Evolutionary conservation across 2,329 filamentous ascomycete genomes (phyloP).

Genomic region (Nemania sp.): DNA sequence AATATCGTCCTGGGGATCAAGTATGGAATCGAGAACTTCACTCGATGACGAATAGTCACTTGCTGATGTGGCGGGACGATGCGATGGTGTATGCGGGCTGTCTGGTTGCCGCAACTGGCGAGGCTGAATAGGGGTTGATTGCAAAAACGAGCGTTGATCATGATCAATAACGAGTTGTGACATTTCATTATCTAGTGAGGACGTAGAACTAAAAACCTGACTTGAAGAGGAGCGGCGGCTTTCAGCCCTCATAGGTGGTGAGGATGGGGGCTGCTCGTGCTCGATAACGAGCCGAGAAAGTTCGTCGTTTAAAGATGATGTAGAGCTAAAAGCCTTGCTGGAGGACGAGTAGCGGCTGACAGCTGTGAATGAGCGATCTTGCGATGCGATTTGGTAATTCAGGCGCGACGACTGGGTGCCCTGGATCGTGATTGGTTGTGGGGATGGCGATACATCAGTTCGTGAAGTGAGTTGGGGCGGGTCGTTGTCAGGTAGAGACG

Average conservation of each 20-base stretch:
- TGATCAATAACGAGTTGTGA: constrained; percentile 15
- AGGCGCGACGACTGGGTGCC: constrained; percentile 15
- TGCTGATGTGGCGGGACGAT: constrained; percentile 18
- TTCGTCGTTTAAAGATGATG: constrained; percentile 18
- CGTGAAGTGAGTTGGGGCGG: constrained; percentile 14
- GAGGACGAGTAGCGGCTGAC: constrained; percentile 17
- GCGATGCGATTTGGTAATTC: constrained; percentile 15
- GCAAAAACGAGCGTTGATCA: background rate
- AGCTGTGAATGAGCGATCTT: constrained; percentile 3
- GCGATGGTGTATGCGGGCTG: background rate
- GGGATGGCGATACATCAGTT: constrained; percentile 16
- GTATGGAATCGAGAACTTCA: constrained; percentile 18
- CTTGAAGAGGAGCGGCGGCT: constrained; percentile 19
- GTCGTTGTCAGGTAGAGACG: constrained; percentile 12
- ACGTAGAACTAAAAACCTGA: constrained; percentile 12
- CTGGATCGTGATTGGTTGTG: constrained; percentile 27
- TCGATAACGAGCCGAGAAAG: constrained; percentile 13
- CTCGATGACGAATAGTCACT: constrained; percentile 32
- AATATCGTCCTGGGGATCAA: constrained; percentile 19
- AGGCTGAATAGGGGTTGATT: background rate
- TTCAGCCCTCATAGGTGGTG: background rate
- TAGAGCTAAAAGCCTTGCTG: constrained; percentile 16
- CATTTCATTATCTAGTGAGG: constrained; percentile 17
- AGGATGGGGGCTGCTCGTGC: constrained; percentile 6
- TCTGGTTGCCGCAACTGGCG: background rate